Conservation (phyloP, 139 green algal genomes). For the Chlamydomonas sp. region DNA sequence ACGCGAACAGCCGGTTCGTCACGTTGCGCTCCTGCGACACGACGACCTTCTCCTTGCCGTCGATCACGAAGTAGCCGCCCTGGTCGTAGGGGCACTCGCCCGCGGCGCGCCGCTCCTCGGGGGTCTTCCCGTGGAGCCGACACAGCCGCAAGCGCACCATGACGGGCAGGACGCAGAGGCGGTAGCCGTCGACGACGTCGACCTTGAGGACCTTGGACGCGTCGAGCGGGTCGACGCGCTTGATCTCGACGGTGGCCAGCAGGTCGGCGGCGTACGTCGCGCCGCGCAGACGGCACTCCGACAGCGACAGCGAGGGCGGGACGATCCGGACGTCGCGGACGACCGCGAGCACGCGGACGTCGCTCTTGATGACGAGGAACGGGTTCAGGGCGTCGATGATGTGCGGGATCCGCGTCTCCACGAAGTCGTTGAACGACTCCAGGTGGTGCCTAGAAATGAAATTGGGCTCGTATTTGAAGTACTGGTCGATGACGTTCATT, state of each 20-base stretch:
- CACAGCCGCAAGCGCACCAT: conserved; percentile 76
- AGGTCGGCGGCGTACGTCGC: conserved; percentile 57
- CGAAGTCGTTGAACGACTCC: conserved; percentile 8
- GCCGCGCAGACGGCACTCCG: conserved; percentile 89
- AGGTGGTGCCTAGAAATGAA: conserved; percentile 3
- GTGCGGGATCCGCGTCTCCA: neutral
- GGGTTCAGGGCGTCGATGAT: conserved; percentile 9
- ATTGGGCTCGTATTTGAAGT: neutral
- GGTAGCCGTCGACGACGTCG: neutral
- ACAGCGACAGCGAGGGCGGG: conserved; percentile 78
- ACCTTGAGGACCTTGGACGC: neutral
- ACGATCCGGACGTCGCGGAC: conserved; percentile 83
- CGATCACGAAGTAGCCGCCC: conserved; percentile 87
- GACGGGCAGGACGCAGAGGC: conserved; percentile 54
- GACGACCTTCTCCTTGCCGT: conserved; percentile 84
- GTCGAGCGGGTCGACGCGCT: neutral
- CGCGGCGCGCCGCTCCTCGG: conserved; percentile 51
- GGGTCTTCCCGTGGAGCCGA: conserved; percentile 41
- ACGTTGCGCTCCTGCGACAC: conserved; percentile 86
- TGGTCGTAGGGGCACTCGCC: conserved; percentile 80
- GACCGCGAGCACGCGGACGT: conserved; percentile 79
- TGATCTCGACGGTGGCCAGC: neutral
- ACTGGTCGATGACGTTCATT: neutral
- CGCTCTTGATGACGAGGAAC: neutral
- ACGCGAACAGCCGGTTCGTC: conserved; percentile 87